Evolutionary conservation across 768 basidiomycete species (phyloP).

Genomic region (Lentinus brumalis): DNA sequence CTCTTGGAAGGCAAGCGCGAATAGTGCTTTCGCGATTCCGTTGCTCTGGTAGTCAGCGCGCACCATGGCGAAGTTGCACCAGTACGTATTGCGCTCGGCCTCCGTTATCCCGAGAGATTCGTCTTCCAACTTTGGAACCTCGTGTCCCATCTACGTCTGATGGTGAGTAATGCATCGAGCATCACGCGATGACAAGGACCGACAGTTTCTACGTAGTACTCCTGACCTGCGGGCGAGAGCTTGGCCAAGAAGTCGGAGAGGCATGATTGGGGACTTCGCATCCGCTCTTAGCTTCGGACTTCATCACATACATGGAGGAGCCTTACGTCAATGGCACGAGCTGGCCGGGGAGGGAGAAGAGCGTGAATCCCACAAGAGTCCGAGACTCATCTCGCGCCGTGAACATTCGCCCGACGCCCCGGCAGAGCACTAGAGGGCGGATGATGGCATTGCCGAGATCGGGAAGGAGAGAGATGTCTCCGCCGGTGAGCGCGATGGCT

Average conservation of each 20-base stretch:
- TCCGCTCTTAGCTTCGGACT: too few relatives aligned
- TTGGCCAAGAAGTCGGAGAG: not conserved
- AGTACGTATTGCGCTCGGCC: slow-evolving; percentile 14
- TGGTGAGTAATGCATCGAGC: too few relatives aligned
- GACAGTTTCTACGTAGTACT: slow-evolving; percentile 17
- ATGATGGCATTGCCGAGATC: not conserved
- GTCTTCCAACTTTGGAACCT: not conserved
- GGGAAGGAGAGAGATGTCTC: not conserved
- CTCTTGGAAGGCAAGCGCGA: slow-evolving; percentile 11
- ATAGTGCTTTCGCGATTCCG: slow-evolving; percentile 14
- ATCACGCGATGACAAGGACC: not conserved
- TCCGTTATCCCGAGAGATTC: not conserved
- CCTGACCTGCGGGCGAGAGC: slow-evolving; percentile 20
- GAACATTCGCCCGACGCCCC: slow-evolving; percentile 10
- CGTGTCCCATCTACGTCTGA: not conserved
- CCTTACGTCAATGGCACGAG: not conserved
- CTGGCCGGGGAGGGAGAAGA: slow-evolving; percentile 7
- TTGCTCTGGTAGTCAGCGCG: slow-evolving; percentile 19
- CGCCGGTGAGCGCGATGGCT: slow-evolving; percentile 4
- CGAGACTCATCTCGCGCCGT: slow-evolving; percentile 11
- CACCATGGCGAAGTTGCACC: slow-evolving; percentile 20
- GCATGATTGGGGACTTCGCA: too few relatives aligned
- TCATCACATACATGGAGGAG: not conserved
- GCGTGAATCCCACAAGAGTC: slow-evolving; percentile 11
- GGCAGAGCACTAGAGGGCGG: slow-evolving; percentile 2